Evolutionary conservation across 257 asterid genomes (phyloP).

Genomic region (Salvia splendens): DNA sequence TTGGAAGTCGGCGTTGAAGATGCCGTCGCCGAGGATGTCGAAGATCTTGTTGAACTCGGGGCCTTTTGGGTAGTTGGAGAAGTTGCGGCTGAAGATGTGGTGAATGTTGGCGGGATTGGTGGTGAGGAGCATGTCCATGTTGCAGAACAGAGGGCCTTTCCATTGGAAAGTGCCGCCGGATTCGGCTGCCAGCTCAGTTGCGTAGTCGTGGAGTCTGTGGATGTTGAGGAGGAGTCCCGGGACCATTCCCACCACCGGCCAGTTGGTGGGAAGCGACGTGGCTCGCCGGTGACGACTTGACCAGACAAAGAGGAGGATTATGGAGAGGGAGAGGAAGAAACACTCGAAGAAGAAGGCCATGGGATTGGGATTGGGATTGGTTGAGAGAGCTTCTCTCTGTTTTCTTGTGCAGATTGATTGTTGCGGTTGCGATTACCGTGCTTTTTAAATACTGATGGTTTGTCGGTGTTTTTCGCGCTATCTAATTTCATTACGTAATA

Average conservation of each 20-base stretch:
- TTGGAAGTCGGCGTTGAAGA: slow-evolving; percentile 44
- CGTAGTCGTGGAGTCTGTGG: slow-evolving; percentile 44
- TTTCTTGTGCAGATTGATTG: too few species aligned
- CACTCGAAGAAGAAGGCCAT: slow-evolving; percentile 27
- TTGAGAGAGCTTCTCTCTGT: neutral
- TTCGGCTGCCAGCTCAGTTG: slow-evolving; percentile 23
- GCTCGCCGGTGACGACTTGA: neutral
- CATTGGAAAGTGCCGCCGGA: slow-evolving; percentile 43
- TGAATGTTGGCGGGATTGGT: slow-evolving; percentile 52
- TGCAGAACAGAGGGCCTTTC: neutral
- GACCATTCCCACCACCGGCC: slow-evolving; percentile 39
- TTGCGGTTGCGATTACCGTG: too few species aligned
- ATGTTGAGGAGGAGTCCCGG: slow-evolving; percentile 22
- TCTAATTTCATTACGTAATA: too few species aligned
- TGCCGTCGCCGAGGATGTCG: slow-evolving; percentile 51
- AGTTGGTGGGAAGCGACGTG: slow-evolving; percentile 33
- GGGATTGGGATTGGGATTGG: neutral
- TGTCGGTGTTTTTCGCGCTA: too few species aligned
- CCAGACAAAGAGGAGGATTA: neutral
- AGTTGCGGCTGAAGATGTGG: slow-evolving; percentile 25
- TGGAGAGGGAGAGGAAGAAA: slow-evolving; percentile 25
- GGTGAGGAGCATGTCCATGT: slow-evolving; percentile 45
- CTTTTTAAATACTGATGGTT: too few species aligned
- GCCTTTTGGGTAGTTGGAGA: slow-evolving; percentile 46
- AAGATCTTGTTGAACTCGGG: slow-evolving; percentile 43